Base-by-base conservation (phyloP, 441 rosid genomes). In the Populus trichocarpa region DNA sequence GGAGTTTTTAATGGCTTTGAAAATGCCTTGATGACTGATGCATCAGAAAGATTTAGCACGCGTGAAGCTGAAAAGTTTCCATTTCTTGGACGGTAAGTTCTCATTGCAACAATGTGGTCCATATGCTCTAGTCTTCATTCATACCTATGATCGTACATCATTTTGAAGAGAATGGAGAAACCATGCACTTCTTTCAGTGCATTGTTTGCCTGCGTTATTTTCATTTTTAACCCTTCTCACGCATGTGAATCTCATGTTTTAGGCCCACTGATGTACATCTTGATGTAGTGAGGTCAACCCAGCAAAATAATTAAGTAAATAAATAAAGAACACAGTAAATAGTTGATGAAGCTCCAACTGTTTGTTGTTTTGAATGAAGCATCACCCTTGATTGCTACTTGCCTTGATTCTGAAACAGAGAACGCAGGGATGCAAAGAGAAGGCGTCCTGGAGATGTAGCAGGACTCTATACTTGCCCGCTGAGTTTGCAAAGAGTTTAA, bases 381-480 rank as follows among this genome's bases (percentile, higher is more conserved):
- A 53, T 53, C 22, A 53, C 3, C 22, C 22, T 2, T 53, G 63
- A 53, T 18, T 53, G 22, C 70, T 83, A 68, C 67, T 61, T 23
- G 73, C 64, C 69, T 83, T 71, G 78, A 61, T 73, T 68, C 78
- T 81, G 83, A 75, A 79, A 84, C 87, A 93, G 97, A 75, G 88
- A 82, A 78, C 88, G 86, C 30, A 84, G 84, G 81, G 99, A 96
- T 88, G 98, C 89, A 38, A 88, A 84, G 66, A 77, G 84, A 85
- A 92, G 93, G 81, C 86, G 81, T 30, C 96, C 99, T 71, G 93
- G 89, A 67, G 97, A 95, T 86, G 82, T 67, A 73, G 86, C 32
- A 90, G 86, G 84, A 97, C 97, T 80, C 89, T 97, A 75, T 93
- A 93, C 89, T 83, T 97, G 83, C 99, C 98, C 74, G 90, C 95